These are phyloP conservation scores for Pestalotiopsis sp. DNA, from an alignment of 2,329 filamentous ascomycete species.

Conservation along the genomic window DNA sequence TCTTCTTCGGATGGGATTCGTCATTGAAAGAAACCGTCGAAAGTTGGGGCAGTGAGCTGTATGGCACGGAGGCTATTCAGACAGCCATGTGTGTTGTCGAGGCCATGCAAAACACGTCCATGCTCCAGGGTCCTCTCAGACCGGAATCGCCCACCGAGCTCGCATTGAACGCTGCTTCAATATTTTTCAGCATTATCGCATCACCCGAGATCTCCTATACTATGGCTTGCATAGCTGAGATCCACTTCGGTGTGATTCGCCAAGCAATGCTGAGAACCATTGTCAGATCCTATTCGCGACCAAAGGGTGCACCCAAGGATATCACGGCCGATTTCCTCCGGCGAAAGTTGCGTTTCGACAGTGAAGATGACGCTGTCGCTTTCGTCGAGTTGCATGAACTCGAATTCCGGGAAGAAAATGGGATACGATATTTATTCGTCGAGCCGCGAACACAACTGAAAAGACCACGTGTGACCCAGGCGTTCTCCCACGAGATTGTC, in stretches of 20 bases:
- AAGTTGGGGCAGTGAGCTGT: slow-evolving; percentile 59
- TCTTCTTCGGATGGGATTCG: slow-evolving; percentile 64
- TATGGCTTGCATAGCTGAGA: slow-evolving; percentile 71
- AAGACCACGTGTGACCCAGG: slow-evolving; percentile 55
- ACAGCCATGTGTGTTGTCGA: slow-evolving; percentile 65
- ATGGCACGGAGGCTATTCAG: slow-evolving; percentile 61
- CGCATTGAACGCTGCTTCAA: slow-evolving; percentile 51
- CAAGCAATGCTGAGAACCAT: slow-evolving; percentile 60
- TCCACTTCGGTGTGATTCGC: slow-evolving; percentile 66
- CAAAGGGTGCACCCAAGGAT: slow-evolving; percentile 61
- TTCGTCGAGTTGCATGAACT: slow-evolving; percentile 65
- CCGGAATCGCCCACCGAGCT: slow-evolving; percentile 50
- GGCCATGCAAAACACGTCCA: slow-evolving; percentile 60
- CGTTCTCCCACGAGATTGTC: slow-evolving; percentile 59
- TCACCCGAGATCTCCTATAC: slow-evolving; percentile 64
- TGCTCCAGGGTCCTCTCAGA: slow-evolving; percentile 59
- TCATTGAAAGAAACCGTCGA: slow-evolving; percentile 58
- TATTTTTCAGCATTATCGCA: slow-evolving; percentile 64
- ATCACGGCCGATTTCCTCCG: slow-evolving; percentile 61
- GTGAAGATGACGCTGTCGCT: slow-evolving; percentile 65
- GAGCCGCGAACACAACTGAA: slow-evolving; percentile 46
- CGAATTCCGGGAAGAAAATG: slow-evolving; percentile 47
- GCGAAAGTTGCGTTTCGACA: slow-evolving; percentile 67
- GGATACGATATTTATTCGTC: slow-evolving; percentile 45
- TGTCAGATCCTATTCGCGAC: slow-evolving; percentile 57